These are phyloP conservation scores for Salicornia ramosissima DNA, from an alignment of 148 eudicot species.

Conservation along the genomic window DNA sequence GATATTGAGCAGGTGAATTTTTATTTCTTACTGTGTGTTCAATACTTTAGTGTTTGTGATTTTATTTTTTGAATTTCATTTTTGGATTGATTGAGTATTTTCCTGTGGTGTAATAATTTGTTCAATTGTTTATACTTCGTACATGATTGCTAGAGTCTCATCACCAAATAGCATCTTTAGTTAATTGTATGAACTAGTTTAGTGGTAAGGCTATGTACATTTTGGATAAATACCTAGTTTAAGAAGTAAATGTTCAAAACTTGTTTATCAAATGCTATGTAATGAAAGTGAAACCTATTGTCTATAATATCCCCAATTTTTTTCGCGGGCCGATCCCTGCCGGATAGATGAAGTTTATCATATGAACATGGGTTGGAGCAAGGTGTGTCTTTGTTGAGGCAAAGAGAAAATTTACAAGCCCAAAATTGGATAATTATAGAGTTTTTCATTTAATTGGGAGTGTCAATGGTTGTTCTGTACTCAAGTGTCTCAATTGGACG, in stretches of 20 bases:
- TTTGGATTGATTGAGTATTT: not conserved
- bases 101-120: no score
- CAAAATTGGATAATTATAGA: not conserved
- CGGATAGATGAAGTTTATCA: not conserved
- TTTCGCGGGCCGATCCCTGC: no score
- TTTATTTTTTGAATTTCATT: not conserved
- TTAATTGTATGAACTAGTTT: not conserved
- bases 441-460: not conserved
- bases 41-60: not conserved
- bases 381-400: not conserved
- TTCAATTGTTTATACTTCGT: no score
- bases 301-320: no score
- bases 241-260: no score
- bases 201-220: not conserved
- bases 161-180: no score
- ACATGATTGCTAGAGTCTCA: no score
- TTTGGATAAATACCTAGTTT: no score
- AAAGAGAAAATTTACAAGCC: not conserved
- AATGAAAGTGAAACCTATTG: no score
- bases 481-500: not conserved
- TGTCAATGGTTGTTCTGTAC: not conserved
- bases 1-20: constrained; percentile 67
- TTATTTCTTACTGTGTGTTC: not conserved
- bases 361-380: not conserved
- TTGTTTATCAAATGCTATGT: no score